Percentiles rank a stretch among this genome's conserved stretches.
Evolutionary conservation across 148 eudicot genomes (phyloP).

Genomic region (Rhododendron kiyosumense): DNA sequence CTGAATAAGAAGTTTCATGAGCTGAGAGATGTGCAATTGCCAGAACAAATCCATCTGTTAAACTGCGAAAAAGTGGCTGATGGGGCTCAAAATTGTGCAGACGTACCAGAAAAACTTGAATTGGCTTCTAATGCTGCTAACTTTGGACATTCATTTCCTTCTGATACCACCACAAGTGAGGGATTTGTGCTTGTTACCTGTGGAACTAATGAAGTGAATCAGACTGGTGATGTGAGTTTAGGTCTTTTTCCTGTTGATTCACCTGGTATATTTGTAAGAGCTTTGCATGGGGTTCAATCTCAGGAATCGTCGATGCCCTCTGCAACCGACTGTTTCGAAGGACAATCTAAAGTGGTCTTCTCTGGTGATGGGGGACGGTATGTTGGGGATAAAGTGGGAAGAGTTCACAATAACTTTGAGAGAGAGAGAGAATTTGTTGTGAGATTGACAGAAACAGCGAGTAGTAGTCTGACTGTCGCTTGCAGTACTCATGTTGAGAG

Average conservation of each 20-base stretch:
- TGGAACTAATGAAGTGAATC: constrained; percentile 22
- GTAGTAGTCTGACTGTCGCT: constrained; percentile 15
- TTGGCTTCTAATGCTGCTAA: constrained; percentile 12
- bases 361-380: constrained; percentile 17
- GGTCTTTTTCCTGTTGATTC: constrained; percentile 11
- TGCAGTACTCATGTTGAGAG: constrained; percentile 29
- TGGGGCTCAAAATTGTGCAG: constrained; percentile 21
- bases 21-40: constrained; percentile 31
- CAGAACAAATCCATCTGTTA: constrained; percentile 27
- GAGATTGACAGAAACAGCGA: constrained; percentile 24
- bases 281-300: constrained; percentile 17
- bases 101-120: constrained; percentile 21
- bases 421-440: constrained; percentile 18
- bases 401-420: constrained; percentile 22
- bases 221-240: constrained; percentile 25
- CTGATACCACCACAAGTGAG: constrained; percentile 26
- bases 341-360: constrained; percentile 5
- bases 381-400: constrained; percentile 24
- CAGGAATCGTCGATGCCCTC: constrained; percentile 12
- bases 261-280: constrained; percentile 10
- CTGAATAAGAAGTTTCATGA: constrained; percentile 29
- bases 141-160: constrained; percentile 17
- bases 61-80: constrained; percentile 27
- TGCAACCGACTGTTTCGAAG: constrained; percentile 25
- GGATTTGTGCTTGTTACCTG: constrained; percentile 17